Percentiles rank a stretch among this genome's conserved stretches.
These are phyloP conservation scores for Boletus smithii DNA, from an alignment of 1,284 basidiomycete species.

Conservation along the genomic window DNA sequence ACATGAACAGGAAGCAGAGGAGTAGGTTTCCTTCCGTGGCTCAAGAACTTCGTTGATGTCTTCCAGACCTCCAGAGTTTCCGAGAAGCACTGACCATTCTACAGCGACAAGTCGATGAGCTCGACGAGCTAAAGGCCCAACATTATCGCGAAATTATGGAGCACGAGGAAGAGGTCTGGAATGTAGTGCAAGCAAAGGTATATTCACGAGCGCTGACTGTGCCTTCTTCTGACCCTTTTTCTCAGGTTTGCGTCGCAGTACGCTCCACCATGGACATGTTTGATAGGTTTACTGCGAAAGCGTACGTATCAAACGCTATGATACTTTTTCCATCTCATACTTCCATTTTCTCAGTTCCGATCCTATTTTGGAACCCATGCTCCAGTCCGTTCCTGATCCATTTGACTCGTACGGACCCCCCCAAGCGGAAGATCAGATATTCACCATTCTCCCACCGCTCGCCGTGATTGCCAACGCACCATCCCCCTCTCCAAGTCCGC, in stretches of 20 bases:
- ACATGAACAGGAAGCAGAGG: constrained; percentile 80
- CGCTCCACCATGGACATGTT: constrained; percentile 80
- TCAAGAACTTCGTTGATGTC: constrained; percentile 13
- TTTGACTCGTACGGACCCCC: constrained; percentile 90
- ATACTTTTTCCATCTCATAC: constrained; percentile 11
- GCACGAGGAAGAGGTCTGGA: constrained; percentile 93
- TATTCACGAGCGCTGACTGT: constrained; percentile 9
- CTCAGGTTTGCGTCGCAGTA: constrained; percentile 66
- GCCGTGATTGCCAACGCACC: constrained; percentile 66
- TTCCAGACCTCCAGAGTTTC: constrained; percentile 78
- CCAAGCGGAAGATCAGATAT: constrained; percentile 87
- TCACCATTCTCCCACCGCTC: constrained; percentile 83
- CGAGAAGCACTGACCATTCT: constrained; percentile 79
- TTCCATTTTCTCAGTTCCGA: constrained; percentile 59
- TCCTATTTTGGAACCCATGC: constrained; percentile 86
- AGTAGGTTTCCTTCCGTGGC: constrained; percentile 48
- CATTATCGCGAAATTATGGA: constrained; percentile 89
- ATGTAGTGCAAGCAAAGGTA: constrained; percentile 81
- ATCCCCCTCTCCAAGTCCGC: constrained; percentile 49
- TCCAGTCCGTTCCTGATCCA: constrained; percentile 87
- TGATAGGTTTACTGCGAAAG: constrained; percentile 85
- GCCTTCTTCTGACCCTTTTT: constrained; percentile 23
- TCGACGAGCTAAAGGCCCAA: constrained; percentile 75
- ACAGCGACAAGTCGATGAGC: constrained; percentile 85
- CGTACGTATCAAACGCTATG: constrained; percentile 47